Evolutionary conservation across 257 asterid genomes (phyloP).

Genomic region (Solanum verrucosum): DNA sequence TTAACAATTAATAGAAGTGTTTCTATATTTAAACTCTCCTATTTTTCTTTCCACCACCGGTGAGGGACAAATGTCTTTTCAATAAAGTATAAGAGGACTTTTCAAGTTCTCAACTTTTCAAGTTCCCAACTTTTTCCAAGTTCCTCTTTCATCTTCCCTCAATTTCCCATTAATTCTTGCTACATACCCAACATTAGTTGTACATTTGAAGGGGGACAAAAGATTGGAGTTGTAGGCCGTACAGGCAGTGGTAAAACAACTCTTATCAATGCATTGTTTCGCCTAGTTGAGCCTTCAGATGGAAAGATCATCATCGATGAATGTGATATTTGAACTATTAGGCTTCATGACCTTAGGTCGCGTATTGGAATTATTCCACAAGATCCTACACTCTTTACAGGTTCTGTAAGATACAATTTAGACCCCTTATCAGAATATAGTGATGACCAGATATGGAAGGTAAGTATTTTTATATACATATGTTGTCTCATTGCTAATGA

Average conservation of each 20-base stretch:
- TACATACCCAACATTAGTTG: no score
- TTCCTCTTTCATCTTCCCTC: no score
- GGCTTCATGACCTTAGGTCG: conserved; percentile 2
- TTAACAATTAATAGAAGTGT: no score
- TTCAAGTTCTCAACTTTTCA: no score
- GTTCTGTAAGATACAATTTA: not conserved
- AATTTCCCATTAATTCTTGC: no score
- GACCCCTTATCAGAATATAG: not conserved
- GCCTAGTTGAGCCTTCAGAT: conserved; percentile 1
- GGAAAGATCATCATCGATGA: not conserved
- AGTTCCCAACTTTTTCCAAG: no score
- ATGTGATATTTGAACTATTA: not conserved
- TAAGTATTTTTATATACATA: not conserved
- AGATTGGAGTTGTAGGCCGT: conserved; percentile 8
- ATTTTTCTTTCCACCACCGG: no score
- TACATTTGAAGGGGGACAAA: conserved; percentile 1
- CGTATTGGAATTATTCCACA: not conserved
- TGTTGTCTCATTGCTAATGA: not conserved
- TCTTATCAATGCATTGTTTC: not conserved
- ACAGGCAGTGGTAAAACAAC: conserved; percentile 12
- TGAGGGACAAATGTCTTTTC: no score
- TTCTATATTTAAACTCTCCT: no score
- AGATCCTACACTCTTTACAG: not conserved
- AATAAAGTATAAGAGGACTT: no score
- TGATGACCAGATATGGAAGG: conserved; percentile 8